A percentile compares a stretch with the other conserved stretches of the same genome.
Conservation (phyloP, 495 filamentous ascomycete genomes). For the Niebla homalea region DNA sequence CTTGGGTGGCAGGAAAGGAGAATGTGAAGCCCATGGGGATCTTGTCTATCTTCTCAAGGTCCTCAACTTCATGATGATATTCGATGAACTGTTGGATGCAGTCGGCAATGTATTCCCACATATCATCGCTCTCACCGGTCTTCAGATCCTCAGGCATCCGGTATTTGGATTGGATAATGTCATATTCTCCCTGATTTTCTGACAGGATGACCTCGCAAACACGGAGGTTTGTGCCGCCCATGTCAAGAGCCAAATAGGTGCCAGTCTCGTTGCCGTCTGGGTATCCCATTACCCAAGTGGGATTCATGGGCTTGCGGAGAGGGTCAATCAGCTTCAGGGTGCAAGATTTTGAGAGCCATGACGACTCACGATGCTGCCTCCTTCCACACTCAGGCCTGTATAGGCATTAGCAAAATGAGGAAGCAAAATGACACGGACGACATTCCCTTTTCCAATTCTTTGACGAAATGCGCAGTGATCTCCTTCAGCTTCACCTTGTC, state of each 20-base stretch:
- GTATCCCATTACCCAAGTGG: conserved; percentile 93
- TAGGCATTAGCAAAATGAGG: conserved; percentile 6
- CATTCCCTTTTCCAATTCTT: conserved; percentile 76
- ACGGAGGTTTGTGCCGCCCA: conserved; percentile 96
- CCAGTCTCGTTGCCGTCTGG: conserved; percentile 82
- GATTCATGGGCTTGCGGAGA: conserved; percentile 77
- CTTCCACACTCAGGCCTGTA: conserved; percentile 64
- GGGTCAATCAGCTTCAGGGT: conserved; percentile 9
- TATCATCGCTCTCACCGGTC: conserved; percentile 76
- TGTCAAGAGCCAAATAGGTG: conserved; percentile 86
- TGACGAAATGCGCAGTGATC: conserved; percentile 77
- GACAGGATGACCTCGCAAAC: conserved; percentile 93
- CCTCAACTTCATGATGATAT: conserved; percentile 62
- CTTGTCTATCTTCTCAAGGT: conserved; percentile 44
- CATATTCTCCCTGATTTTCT: conserved; percentile 86
- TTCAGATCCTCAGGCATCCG: conserved; percentile 92
- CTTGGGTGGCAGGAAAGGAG: conserved; percentile 91
- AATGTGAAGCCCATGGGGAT: conserved; percentile 94
- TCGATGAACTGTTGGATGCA: conserved; percentile 94
- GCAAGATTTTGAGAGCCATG: background rate
- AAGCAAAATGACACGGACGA: conserved; percentile 1
- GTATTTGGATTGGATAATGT: conserved; percentile 98
- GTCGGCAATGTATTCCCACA: conserved; percentile 97
- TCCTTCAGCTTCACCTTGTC: conserved; percentile 68
- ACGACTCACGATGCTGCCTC: conserved; percentile 75